phyloP scores from a whole-genome alignment of 306 rosid genomes.

The Trifolium subterraneum region DNA sequence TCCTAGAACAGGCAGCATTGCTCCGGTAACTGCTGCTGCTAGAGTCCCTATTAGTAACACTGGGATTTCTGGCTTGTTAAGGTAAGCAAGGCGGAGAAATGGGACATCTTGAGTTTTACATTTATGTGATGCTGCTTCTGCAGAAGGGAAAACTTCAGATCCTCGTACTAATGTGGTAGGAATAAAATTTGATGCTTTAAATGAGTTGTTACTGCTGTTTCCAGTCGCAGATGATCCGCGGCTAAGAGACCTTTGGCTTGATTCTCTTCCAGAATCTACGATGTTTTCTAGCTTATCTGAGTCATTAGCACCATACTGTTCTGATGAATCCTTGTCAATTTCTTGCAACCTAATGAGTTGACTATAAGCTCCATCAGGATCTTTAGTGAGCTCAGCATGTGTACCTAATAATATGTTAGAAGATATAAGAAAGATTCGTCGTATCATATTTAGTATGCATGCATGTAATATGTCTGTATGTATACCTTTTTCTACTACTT shows the following conservation, averaged over 20 bases:
- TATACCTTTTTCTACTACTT: neutral
- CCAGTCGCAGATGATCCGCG: conserved; percentile 50
- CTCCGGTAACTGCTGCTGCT: conserved; percentile 60
- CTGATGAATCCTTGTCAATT: neutral
- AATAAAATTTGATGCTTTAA: conserved; percentile 44
- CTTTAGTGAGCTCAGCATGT: neutral
- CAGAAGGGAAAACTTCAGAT: conserved; percentile 36
- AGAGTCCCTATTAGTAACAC: conserved; percentile 54
- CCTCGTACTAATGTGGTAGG: conserved; percentile 34
- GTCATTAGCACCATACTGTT: neutral
- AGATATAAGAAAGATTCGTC: neutral
- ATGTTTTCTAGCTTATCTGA: neutral
- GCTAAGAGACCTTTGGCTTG: conserved; percentile 53
- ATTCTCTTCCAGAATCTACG: conserved; percentile 43
- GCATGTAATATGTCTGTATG: neutral
- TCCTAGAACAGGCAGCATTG: conserved; percentile 47
- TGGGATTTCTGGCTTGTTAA: conserved; percentile 79
- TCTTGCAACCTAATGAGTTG: neutral
- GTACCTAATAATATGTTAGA: neutral
- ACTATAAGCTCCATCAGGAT: neutral
- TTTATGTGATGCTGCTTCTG: conserved; percentile 2
- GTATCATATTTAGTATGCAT: no score
- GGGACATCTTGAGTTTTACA: conserved; percentile 44
- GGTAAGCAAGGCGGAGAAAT: conserved; percentile 57
- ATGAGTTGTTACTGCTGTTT: conserved; percentile 52